phyloP scores from a whole-genome alignment of 768 basidiomycete genomes.

The Hygrophoropsis aurantiaca region DNA sequence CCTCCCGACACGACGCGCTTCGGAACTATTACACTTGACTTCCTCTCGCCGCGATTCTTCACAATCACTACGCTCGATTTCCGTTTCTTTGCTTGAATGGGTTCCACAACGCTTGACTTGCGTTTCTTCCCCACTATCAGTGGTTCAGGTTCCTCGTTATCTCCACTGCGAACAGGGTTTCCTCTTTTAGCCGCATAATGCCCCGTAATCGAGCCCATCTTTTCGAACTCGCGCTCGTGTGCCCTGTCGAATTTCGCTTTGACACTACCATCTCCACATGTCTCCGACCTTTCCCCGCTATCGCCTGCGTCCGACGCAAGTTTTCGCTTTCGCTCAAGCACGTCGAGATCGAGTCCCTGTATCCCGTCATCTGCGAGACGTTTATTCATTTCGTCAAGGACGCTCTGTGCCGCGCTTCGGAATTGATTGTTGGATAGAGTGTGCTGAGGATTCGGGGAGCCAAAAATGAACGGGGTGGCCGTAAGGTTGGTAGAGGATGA shows the following conservation, averaged over 20 bases:
- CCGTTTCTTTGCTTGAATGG: conserved; percentile 36
- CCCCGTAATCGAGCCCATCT: conserved; percentile 74
- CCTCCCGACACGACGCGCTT: conserved; percentile 28
- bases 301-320: not conserved
- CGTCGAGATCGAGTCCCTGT: conserved; percentile 42
- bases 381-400: conserved; percentile 82
- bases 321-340: conserved; percentile 37
- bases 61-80: conserved; percentile 54
- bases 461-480: conserved; percentile 67
- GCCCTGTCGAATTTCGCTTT: conserved; percentile 49
- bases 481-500: conserved; percentile 18
- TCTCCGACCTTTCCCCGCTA: conserved; percentile 2
- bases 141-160: conserved; percentile 17
- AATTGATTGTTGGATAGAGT: conserved; percentile 67
- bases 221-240: conserved; percentile 65
- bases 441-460: conserved; percentile 69
- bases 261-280: conserved; percentile 13
- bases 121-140: conserved; percentile 40
- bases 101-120: conserved; percentile 24
- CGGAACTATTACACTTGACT: conserved; percentile 12
- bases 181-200: conserved; percentile 48
- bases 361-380: conserved; percentile 61
- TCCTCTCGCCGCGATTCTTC: conserved; percentile 16
- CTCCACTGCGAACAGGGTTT: conserved; percentile 11
- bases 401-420: conserved; percentile 60